phyloP scores from a whole-genome alignment of 2,329 filamentous ascomycete species.

The Gnomoniopsis sp. region DNA sequence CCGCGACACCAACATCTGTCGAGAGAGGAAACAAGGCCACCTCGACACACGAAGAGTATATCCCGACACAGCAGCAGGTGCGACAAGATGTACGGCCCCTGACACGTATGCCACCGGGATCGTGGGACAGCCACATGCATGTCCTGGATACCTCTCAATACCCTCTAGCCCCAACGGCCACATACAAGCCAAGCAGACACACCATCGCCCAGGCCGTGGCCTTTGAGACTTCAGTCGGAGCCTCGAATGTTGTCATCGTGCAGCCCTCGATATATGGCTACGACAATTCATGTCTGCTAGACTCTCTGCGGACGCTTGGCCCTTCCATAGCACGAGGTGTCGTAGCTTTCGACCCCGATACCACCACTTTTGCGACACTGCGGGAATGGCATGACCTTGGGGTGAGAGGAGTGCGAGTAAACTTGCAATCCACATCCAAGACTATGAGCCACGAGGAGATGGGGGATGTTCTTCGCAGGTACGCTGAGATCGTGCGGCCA shows the following conservation, averaged over 20 bases:
- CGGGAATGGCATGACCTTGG: slow-evolving; percentile 25
- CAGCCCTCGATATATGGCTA: slow-evolving; percentile 29
- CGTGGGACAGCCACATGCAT: slow-evolving; percentile 29
- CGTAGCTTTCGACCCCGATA: slow-evolving; percentile 26
- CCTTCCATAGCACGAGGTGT: slow-evolving; percentile 24
- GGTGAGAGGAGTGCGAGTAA: slow-evolving; percentile 29
- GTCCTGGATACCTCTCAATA: slow-evolving; percentile 22
- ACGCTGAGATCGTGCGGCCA: slow-evolving; percentile 24
- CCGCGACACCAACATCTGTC: not conserved
- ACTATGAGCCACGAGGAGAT: slow-evolving; percentile 22
- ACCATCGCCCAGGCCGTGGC: slow-evolving; percentile 15
- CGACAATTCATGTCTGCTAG: slow-evolving; percentile 28
- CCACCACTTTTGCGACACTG: slow-evolving; percentile 21
- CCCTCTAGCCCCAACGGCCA: slow-evolving; percentile 12
- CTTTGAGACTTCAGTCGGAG: slow-evolving; percentile 23
- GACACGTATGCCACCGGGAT: slow-evolving; percentile 19
- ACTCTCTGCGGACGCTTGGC: slow-evolving; percentile 24
- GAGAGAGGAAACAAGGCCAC: slow-evolving; percentile 6
- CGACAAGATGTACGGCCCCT: not conserved
- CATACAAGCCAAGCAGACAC: slow-evolving; percentile 11
- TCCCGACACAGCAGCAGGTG: not conserved
- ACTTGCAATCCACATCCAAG: slow-evolving; percentile 25
- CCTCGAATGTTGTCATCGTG: slow-evolving; percentile 25
- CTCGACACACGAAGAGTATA: slow-evolving; percentile 11
- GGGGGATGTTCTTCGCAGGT: slow-evolving; percentile 19